A percentile compares a stretch with the other conserved stretches of the same genome.
Conservation (phyloP, 345 rosid species). For the Brassica cretica region DNA sequence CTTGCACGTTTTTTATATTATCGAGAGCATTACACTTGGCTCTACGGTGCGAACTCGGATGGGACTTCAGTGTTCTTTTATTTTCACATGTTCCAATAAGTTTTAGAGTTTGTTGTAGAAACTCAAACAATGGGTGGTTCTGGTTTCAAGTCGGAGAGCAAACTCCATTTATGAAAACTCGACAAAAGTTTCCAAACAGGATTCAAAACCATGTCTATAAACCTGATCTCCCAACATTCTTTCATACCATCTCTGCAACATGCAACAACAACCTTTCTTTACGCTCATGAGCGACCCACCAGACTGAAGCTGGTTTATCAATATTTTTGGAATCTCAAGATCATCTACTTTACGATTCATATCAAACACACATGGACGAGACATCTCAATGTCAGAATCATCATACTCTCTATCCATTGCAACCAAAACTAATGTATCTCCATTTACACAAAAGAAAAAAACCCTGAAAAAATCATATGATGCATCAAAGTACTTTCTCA, state of each 20-base stretch:
- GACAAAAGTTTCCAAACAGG: not conserved
- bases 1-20: not conserved
- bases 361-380: not conserved
- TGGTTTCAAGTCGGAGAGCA: not conserved
- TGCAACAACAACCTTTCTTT: not conserved
- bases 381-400: conserved; percentile 1
- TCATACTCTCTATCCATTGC: conserved; percentile 16
- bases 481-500: conserved; percentile 21
- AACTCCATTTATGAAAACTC: not conserved
- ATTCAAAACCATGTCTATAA: not conserved
- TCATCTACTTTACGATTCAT: not conserved
- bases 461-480: conserved; percentile 19
- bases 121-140: not conserved
- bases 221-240: conserved; percentile 1
- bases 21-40: not conserved
- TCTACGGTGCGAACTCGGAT: not conserved
- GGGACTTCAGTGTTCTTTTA: not conserved
- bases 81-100: not conserved
- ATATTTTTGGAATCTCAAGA: not conserved
- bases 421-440: conserved; percentile 12
- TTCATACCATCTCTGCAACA: not conserved
- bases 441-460: conserved; percentile 18
- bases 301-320: not conserved
- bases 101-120: not conserved
- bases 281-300: not conserved